phyloP scores from a whole-genome alignment of 2,329 filamentous ascomycete species.

The Ophiostoma ips region DNA sequence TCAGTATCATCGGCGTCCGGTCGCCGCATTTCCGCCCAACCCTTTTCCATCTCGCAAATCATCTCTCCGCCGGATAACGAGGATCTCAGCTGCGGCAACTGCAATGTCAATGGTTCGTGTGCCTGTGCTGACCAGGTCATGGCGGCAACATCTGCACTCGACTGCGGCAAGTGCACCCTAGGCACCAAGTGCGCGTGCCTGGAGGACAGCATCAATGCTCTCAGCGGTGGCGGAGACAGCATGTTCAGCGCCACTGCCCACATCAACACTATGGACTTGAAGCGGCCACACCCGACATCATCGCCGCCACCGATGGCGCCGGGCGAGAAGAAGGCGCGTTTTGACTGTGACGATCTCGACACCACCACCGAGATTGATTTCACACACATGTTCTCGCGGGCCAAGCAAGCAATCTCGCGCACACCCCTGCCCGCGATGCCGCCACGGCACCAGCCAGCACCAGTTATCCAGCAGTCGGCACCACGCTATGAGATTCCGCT shows the following conservation, averaged over 20 bases:
- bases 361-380: constrained; percentile 57
- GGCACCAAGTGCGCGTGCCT: constrained; percentile 51
- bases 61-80: constrained; percentile 37
- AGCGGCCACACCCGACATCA: constrained; percentile 28
- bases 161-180: constrained; percentile 52
- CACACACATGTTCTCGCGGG: constrained; percentile 47
- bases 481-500: constrained; percentile 26
- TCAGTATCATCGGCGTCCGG: constrained; percentile 17
- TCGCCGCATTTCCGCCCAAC: constrained; percentile 22
- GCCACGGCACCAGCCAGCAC: constrained; percentile 11
- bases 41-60: constrained; percentile 44
- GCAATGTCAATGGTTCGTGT: constrained; percentile 37
- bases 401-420: constrained; percentile 19
- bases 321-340: constrained; percentile 42
- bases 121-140: constrained; percentile 46
- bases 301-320: constrained; percentile 26
- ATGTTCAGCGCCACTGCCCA: constrained; percentile 14
- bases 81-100: constrained; percentile 40
- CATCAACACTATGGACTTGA: constrained; percentile 23
- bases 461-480: constrained; percentile 3
- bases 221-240: constrained; percentile 13
- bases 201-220: constrained; percentile 27
- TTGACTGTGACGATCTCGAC: constrained; percentile 20
- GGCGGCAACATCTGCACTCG: constrained; percentile 35
- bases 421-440: constrained; percentile 14